Percentiles rank a stretch among this genome's conserved stretches.
These are phyloP conservation scores for Pleurotus pulmonarius DNA, from an alignment of 768 basidiomycete genomes.

Conservation along the genomic window DNA sequence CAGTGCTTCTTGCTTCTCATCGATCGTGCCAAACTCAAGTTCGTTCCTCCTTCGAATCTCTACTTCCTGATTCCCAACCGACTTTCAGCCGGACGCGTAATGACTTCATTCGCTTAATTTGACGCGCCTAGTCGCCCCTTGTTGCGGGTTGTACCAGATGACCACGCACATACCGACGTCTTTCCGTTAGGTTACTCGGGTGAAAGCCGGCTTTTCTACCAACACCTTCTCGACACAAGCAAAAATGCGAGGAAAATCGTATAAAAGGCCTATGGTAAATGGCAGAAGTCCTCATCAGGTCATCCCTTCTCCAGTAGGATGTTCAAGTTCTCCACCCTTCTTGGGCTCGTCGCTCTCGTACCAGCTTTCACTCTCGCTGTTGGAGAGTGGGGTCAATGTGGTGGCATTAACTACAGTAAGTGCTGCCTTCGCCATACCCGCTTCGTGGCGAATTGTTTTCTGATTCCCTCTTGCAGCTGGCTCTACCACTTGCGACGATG, in stretches of 20 bases:
- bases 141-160: neutral
- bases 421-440: conserved; percentile 2
- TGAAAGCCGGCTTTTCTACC: neutral
- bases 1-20: neutral
- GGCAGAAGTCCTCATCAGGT: neutral
- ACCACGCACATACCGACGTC: conserved; percentile 5
- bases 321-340: conserved; percentile 44
- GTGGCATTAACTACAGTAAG: conserved; percentile 49
- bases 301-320: conserved; percentile 24
- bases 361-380: conserved; percentile 42
- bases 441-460: no score
- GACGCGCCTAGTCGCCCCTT: neutral
- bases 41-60: neutral
- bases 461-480: conserved; percentile 24
- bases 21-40: neutral
- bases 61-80: neutral
- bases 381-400: conserved; percentile 48
- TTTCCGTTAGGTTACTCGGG: conserved; percentile 4
- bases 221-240: neutral
- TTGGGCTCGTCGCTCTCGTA: conserved; percentile 37
- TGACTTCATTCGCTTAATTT: neutral
- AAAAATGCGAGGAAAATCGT: neutral
- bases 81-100: neutral
- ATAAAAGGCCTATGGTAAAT: neutral
- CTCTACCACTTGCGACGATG: conserved; percentile 34